Base-by-base conservation (phyloP, 2,329 filamentous ascomycete species). In the Triangularia verruculosa region DNA sequence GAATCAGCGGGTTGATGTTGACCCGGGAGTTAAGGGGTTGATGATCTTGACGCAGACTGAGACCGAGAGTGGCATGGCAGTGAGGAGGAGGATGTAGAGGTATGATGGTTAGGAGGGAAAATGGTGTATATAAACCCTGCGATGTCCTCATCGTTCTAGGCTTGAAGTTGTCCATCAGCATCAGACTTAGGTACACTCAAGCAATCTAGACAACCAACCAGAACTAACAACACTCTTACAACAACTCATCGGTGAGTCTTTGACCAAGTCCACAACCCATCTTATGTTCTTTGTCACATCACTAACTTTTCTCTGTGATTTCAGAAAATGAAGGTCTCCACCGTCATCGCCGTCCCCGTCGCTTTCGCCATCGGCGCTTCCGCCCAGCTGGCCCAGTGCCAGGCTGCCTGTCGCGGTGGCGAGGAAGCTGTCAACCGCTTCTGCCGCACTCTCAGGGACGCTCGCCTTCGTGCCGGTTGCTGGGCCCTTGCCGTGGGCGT, bases 321-420 rank as follows among this genome's bases (percentile, higher is more conserved):
- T 6, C 34, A 47, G 39, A 54, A 39, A 58, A 58, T 58, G 56
- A 58, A 58, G 56, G 30, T 27, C 56, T 25, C 56, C 8, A 43
- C 56, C 32, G 15, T 57, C 55, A 32, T 58, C 32, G 30, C 39
- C 32, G 9, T 39, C 22, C 56, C 56, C 22, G 22, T 47, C 20
- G 56, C 56, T 4, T 39, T 58, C 32, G 30, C 56, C 32, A 15
- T 43, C 30, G 32, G 32, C 56, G 22, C 22, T 20, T 39, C 22
- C 8, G 56, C 55, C 25, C 25, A 27, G 25, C 56, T 58, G 9
- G 56, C 56, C 22, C 30, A 58, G 24, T 58, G 56, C 32, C 30
- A 24, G 20, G 24, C 39, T n/a, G 56, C 56, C 56, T 58, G 56
- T 22, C 30, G 39, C 20, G 22, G 17, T 4, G 56, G 56, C 20